These are phyloP conservation scores for Penicillium lividum DNA, from an alignment of 495 filamentous ascomycete genomes.

Conservation along the genomic window DNA sequence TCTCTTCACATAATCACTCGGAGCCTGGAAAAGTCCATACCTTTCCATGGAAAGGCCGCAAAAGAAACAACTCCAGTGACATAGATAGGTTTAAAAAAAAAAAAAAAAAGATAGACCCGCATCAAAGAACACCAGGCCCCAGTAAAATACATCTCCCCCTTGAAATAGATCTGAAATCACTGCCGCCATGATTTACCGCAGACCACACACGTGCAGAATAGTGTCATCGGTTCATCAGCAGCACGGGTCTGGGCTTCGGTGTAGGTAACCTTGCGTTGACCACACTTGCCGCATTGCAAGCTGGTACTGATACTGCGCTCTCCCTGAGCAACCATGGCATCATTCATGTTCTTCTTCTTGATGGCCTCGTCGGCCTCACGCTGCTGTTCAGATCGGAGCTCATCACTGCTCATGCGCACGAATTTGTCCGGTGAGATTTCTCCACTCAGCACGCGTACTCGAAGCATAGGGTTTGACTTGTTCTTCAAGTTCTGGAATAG, in stretches of 20 bases:
- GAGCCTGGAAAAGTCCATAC: neutral
- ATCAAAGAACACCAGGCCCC: conserved; percentile 7
- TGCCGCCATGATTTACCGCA: conserved; percentile 55
- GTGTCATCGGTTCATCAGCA: conserved; percentile 70
- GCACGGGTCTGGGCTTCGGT: conserved; percentile 92
- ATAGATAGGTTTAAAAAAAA: neutral
- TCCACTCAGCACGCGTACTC: conserved; percentile 70
- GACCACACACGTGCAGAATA: conserved; percentile 51
- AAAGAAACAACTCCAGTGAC: conserved; percentile 16
- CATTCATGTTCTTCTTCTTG: conserved; percentile 89
- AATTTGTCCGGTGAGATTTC: conserved; percentile 71
- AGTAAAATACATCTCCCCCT: conserved; percentile 17
- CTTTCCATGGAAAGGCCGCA: neutral
- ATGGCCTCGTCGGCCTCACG: conserved; percentile 66
- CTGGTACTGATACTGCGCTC: conserved; percentile 81
- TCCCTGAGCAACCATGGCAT: conserved; percentile 58
- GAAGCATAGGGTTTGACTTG: conserved; percentile 76
- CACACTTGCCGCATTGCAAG: conserved; percentile 85
- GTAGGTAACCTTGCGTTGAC: conserved; percentile 90
- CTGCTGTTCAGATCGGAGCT: conserved; percentile 75
- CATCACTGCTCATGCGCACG: conserved; percentile 71
- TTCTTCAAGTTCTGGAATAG: conserved; percentile 93
- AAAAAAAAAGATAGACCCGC: neutral
- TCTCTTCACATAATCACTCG: neutral
- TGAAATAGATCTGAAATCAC: conserved; percentile 19